Conservation (phyloP, 129 eudicot genomes). For the Sambucus nigra region DNA sequence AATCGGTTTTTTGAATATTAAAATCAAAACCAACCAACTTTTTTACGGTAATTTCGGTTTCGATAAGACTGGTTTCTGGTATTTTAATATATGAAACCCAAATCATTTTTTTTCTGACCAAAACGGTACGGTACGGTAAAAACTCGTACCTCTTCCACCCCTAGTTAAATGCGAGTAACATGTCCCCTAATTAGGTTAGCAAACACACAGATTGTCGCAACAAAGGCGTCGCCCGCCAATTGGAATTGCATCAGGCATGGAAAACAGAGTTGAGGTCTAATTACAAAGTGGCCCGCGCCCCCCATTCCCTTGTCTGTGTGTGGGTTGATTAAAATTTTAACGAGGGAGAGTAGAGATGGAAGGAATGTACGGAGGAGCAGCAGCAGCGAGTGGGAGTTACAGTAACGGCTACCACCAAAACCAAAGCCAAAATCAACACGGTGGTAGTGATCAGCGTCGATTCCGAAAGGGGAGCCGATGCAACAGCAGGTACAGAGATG, state of each 20-base stretch:
- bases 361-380: slow-evolving; percentile 30
- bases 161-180: no score
- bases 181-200: no score
- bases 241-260: neutral
- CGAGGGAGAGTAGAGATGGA: slow-evolving; percentile 12
- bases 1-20: no score
- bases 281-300: slow-evolving; percentile 5
- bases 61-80: no score
- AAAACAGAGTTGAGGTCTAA: neutral
- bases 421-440: slow-evolving; percentile 13
- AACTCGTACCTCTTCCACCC: no score
- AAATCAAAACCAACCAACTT: no score
- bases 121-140: no score
- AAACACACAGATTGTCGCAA: neutral
- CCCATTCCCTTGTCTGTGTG: neutral
- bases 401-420: slow-evolving; percentile 39
- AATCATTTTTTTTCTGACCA: no score
- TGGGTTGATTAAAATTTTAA: neutral
- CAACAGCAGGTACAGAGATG: slow-evolving; percentile 27
- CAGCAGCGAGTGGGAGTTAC: slow-evolving; percentile 28
- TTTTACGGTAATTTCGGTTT: no score
- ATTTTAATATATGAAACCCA: no score
- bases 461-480: slow-evolving; percentile 28
- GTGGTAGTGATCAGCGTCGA: slow-evolving; percentile 17
- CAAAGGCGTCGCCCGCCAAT: neutral